Conservation (phyloP, 208 protist genomes). For the Tritrichomonas musculus region DNA sequence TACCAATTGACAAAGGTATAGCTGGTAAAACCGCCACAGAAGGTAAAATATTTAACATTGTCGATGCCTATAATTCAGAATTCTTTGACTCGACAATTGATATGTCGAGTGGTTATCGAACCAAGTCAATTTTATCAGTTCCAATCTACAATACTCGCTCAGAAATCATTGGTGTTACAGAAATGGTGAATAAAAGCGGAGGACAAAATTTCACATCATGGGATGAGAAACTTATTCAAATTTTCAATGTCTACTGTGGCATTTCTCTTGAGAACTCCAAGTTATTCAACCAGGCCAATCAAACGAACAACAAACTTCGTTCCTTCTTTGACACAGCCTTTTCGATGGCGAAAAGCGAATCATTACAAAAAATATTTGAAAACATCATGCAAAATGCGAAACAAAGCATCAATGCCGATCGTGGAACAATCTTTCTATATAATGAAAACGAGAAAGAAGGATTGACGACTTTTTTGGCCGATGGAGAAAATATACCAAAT, state of each 20-base stretch:
- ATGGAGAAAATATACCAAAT: not conserved
- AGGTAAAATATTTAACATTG: not conserved
- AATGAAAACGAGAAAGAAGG: not conserved
- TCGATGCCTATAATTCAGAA: not conserved
- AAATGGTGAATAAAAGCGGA: not conserved
- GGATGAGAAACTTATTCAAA: not conserved
- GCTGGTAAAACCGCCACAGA: not conserved
- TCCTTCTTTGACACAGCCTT: not conserved
- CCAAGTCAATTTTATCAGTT: not conserved
- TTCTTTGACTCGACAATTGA: not conserved
- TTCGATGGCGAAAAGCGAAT: not conserved
- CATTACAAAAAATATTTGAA: not conserved
- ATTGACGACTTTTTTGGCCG: not conserved
- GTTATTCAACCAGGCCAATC: not conserved
- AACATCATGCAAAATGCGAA: not conserved
- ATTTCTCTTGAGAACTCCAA: not conserved
- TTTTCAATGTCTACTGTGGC: not conserved
- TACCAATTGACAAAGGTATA: constrained; percentile 9
- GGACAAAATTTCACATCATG: not conserved
- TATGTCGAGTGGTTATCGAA: not conserved
- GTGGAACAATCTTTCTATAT: not conserved
- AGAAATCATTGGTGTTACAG: not conserved
- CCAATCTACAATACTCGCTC: not conserved
- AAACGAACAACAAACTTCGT: not conserved
- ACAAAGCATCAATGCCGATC: not conserved